Conservation (phyloP, 2,329 filamentous ascomycete genomes). For the Furcasterigmium sp. region DNA sequence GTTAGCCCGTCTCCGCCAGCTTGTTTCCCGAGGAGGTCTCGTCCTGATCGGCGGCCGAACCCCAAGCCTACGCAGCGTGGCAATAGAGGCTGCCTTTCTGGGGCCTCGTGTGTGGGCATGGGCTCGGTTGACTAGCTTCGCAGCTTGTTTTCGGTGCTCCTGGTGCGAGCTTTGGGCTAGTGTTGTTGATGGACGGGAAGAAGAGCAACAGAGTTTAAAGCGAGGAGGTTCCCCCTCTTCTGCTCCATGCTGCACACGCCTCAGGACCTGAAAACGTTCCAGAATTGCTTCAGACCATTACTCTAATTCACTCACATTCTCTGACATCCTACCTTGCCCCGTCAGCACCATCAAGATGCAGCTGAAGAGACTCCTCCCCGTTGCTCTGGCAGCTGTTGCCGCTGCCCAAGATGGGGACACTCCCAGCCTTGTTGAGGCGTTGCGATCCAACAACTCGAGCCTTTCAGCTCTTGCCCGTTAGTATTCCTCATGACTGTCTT, state of each 20-base stretch:
- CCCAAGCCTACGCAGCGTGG: no score
- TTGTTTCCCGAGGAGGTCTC: no score
- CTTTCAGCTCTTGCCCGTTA: conserved; percentile 18
- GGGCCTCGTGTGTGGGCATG: neutral
- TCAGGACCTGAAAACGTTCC: no score
- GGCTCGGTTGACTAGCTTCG: neutral
- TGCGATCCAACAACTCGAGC: conserved; percentile 19
- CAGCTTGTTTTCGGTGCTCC: neutral
- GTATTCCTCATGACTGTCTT: neutral
- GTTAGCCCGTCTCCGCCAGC: no score
- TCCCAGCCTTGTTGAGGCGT: conserved; percentile 15
- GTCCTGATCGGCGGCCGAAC: no score
- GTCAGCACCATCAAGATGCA: conserved; percentile 5
- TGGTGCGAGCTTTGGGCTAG: no score
- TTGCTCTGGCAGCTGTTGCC: conserved; percentile 3
- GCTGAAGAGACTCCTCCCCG: conserved; percentile 8
- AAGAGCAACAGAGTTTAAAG: neutral
- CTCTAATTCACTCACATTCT: no score
- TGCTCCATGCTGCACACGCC: no score
- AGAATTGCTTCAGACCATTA: no score
- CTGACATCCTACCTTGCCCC: no score
- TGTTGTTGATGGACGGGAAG: neutral
- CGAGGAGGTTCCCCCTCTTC: no score
- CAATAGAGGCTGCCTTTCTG: no score
- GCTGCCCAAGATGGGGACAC: neutral